Evolutionary conservation across 495 filamentous ascomycete species (phyloP).

Genomic region (Tuber calosporum): DNA sequence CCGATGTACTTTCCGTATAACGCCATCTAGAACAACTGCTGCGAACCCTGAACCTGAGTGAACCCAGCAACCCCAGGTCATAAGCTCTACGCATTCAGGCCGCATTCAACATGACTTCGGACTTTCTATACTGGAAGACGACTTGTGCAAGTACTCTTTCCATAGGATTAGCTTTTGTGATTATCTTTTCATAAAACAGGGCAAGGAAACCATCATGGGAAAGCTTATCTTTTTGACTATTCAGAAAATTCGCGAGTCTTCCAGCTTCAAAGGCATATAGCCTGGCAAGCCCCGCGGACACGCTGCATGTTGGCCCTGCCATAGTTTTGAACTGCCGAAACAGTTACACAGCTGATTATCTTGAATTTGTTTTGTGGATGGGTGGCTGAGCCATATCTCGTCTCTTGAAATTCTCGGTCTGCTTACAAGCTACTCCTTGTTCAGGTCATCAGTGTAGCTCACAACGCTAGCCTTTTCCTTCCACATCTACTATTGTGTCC

Average conservation of each 20-base stretch:
- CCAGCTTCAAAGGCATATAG: neutral
- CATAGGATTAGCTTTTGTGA: neutral
- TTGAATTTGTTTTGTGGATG: neutral
- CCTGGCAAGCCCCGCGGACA: neutral
- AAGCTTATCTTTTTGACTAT: neutral
- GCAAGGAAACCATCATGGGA: neutral
- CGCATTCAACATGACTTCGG: neutral
- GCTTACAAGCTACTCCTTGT: neutral
- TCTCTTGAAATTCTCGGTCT: neutral
- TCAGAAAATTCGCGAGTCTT: neutral
- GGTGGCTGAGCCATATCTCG: neutral
- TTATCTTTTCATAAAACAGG: neutral
- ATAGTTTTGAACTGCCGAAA: neutral
- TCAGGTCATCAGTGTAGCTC: neutral
- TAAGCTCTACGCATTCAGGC: neutral
- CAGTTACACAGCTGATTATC: neutral
- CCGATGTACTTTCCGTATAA: neutral
- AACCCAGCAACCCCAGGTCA: neutral
- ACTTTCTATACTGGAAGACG: neutral
- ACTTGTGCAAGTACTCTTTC: neutral
- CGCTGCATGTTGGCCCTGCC: neutral
- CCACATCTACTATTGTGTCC: neutral
- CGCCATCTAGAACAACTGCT: neutral
- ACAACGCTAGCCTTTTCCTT: conserved; percentile 2
- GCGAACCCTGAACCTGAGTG: neutral